Evolutionary conservation across 345 rosid species (phyloP).

Genomic region (Hibiscus trionum): DNA sequence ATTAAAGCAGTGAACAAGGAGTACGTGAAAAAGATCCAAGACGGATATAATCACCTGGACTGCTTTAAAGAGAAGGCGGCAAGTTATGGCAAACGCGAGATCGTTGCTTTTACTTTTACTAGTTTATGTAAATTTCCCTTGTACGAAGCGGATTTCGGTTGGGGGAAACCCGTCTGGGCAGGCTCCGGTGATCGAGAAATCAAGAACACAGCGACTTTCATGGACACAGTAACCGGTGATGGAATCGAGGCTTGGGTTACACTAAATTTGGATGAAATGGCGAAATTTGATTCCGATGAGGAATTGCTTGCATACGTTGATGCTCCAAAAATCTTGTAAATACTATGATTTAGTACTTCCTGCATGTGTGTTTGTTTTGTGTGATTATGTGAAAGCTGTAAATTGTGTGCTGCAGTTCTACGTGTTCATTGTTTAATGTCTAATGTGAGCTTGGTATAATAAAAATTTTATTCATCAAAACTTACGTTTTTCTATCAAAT

Average conservation of each 20-base stretch:
- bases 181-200: neutral
- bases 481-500: too few relatives aligned
- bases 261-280: neutral
- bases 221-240: neutral
- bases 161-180: neutral
- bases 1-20: neutral
- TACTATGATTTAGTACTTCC: too few relatives aligned
- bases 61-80: neutral
- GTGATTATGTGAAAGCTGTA: neutral
- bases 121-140: neutral
- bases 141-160: slow-evolving; percentile 7
- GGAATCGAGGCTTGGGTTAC: slow-evolving; percentile 6
- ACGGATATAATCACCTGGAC: neutral
- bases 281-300: neutral
- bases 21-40: neutral
- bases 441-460: too few relatives aligned
- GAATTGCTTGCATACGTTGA: neutral
- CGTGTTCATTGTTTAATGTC: too few relatives aligned
- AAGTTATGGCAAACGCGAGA: neutral
- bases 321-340: neutral
- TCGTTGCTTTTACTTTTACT: neutral
- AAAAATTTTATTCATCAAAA: too few relatives aligned
- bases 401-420: neutral
- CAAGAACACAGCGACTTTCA: neutral
- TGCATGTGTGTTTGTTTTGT: neutral